phyloP scores from a whole-genome alignment of 2,329 filamentous ascomycete genomes.

The Metarhizium sp. region DNA sequence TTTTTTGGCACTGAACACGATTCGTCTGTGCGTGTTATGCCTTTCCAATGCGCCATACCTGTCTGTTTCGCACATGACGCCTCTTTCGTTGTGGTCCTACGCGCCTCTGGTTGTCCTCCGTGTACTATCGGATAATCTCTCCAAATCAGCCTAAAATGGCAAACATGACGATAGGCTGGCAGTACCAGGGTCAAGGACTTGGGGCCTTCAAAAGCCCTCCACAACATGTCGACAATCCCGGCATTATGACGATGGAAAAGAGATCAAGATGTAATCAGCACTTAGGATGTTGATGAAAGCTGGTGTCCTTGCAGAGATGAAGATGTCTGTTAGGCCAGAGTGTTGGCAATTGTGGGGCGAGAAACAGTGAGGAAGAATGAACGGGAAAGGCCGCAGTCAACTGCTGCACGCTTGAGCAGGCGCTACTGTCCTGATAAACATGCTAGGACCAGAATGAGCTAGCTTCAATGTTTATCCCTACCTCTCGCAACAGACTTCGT shows the following conservation, averaged over 20 bases:
- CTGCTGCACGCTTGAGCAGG: too few relatives aligned
- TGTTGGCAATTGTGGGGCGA: background rate
- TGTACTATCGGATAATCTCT: too few relatives aligned
- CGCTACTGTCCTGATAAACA: too few relatives aligned
- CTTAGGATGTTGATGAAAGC: background rate
- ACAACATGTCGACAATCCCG: background rate
- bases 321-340: background rate
- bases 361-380: background rate
- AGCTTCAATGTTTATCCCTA: background rate
- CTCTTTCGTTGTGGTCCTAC: too few relatives aligned
- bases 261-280: background rate
- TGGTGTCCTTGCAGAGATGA: background rate
- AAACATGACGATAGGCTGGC: too few relatives aligned
- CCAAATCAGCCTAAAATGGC: too few relatives aligned
- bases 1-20: too few relatives aligned
- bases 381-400: background rate
- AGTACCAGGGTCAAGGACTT: background rate
- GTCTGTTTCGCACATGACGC: too few relatives aligned
- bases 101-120: too few relatives aligned
- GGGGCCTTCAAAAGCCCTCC: background rate
- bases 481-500: background rate
- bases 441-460: background rate
- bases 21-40: too few relatives aligned
- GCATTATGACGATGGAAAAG: background rate
- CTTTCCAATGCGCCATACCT: too few relatives aligned